Conservation (phyloP, 1,284 basidiomycete genomes). For the Leccinum solheimii region DNA sequence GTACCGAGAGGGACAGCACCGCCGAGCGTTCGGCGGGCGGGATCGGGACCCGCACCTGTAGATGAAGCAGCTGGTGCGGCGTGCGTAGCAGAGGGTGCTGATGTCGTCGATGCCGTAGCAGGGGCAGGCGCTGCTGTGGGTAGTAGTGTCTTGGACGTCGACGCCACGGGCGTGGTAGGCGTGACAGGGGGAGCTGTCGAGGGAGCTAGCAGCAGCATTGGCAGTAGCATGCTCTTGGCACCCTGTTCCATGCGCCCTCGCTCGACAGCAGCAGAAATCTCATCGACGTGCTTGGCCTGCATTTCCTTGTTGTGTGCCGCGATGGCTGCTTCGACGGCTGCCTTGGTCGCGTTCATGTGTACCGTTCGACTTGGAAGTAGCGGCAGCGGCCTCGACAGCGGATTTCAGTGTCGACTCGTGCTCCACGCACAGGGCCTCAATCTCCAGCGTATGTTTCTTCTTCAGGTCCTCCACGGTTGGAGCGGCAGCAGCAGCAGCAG, state of each 20-base stretch:
- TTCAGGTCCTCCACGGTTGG: conserved; percentile 40
- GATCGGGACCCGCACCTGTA: conserved; percentile 11
- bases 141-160: conserved; percentile 12
- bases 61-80: conserved; percentile 14
- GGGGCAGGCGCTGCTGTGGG: conserved; percentile 19
- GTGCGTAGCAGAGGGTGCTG: conserved; percentile 3
- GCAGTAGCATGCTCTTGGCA: conserved; percentile 47
- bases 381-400: conserved; percentile 42
- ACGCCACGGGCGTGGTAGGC: conserved; percentile 28
- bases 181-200: conserved; percentile 18
- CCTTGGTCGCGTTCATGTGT: conserved; percentile 32
- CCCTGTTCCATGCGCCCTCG: conserved; percentile 61
- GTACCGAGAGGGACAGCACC: conserved; percentile 28
- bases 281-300: conserved; percentile 49
- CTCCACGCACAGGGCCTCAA: conserved; percentile 54
- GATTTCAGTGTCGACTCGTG: conserved; percentile 58
- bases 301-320: conserved; percentile 48
- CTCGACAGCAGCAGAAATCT: conserved; percentile 64
- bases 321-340: conserved; percentile 51
- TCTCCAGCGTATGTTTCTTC: conserved; percentile 59
- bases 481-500: conserved; percentile 29
- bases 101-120: conserved; percentile 23
- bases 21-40: conserved; percentile 28
- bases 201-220: conserved; percentile 16
- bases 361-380: conserved; percentile 43